phyloP scores from a whole-genome alignment of 805 yeast genomes.

The Saccharomycopsis fodiens region DNA sequence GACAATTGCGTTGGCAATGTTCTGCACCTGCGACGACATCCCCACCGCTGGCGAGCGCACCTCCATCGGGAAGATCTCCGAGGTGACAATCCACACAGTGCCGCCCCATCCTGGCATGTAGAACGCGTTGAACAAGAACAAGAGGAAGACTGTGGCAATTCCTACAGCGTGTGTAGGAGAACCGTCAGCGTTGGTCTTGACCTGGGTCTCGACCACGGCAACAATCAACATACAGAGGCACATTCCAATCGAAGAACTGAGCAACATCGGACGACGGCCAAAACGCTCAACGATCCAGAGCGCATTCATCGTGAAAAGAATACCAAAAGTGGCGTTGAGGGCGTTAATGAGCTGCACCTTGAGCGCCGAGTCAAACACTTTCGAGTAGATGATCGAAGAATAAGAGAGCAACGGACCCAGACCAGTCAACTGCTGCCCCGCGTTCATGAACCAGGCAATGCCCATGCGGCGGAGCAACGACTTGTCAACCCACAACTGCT shows the following conservation, averaged over 20 bases:
- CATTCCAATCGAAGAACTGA: slow-evolving; percentile 48
- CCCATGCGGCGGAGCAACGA: slow-evolving; percentile 7
- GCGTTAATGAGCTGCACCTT: slow-evolving; percentile 24
- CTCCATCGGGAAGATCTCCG: slow-evolving; percentile 62
- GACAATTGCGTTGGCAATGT: slow-evolving; percentile 18
- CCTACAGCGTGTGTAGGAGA: slow-evolving; percentile 44
- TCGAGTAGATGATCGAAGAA: slow-evolving; percentile 17
- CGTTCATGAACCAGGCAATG: slow-evolving; percentile 11
- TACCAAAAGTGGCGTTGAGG: slow-evolving; percentile 15
- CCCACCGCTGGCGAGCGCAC: slow-evolving; percentile 55
- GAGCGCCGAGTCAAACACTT: slow-evolving; percentile 12
- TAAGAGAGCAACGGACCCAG: slow-evolving; percentile 20
- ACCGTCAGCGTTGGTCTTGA: slow-evolving; percentile 33
- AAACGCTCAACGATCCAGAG: slow-evolving; percentile 43
- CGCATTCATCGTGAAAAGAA: slow-evolving; percentile 19
- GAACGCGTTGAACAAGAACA: slow-evolving; percentile 56
- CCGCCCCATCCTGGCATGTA: slow-evolving; percentile 75
- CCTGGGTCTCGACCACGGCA: slow-evolving; percentile 53
- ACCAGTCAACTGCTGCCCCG: slow-evolving; percentile 37
- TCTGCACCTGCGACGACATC: slow-evolving; percentile 42
- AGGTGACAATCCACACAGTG: slow-evolving; percentile 54
- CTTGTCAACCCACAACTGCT: slow-evolving; percentile 4
- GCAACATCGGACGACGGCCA: slow-evolving; percentile 46
- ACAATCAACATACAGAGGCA: slow-evolving; percentile 49
- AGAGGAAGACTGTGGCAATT: slow-evolving; percentile 51